These are phyloP conservation scores for Barnettozyma wickerhamii DNA, from an alignment of 805 yeast species.

Conservation along the genomic window DNA sequence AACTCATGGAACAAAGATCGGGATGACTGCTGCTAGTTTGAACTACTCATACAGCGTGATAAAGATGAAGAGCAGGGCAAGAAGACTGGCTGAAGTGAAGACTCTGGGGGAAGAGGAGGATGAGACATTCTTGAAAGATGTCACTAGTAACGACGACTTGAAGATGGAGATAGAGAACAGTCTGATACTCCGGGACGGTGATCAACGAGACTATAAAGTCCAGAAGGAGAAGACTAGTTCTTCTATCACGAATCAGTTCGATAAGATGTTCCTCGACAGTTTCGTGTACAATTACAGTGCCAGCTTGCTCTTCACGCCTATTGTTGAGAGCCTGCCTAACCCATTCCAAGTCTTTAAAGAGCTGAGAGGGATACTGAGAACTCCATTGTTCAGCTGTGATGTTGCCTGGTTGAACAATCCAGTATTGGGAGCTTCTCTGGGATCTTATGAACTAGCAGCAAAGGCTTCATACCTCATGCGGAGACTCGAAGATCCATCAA, in stretches of 20 bases:
- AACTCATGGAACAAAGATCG: slow-evolving; percentile 19
- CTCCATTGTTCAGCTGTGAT: slow-evolving; percentile 33
- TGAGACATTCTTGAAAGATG: not conserved
- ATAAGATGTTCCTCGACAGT: slow-evolving; percentile 39
- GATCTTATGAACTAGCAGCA: slow-evolving; percentile 32
- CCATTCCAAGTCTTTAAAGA: slow-evolving; percentile 38
- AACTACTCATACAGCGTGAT: slow-evolving; percentile 34
- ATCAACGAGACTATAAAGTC: not conserved
- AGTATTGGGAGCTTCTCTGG: slow-evolving; percentile 34
- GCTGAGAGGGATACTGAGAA: slow-evolving; percentile 28
- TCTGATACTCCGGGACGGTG: too few species aligned
- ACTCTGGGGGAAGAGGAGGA: not conserved
- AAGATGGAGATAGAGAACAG: not conserved
- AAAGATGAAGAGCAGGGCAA: slow-evolving; percentile 20
- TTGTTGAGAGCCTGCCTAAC: slow-evolving; percentile 32
- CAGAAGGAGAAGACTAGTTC: not conserved
- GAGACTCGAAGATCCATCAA: slow-evolving; percentile 9
- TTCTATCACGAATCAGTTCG: slow-evolving; percentile 1
- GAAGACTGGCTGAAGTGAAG: too few species aligned
- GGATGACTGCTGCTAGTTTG: slow-evolving; percentile 24
- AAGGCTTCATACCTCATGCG: slow-evolving; percentile 31
- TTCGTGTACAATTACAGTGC: slow-evolving; percentile 40
- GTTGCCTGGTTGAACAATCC: slow-evolving; percentile 43
- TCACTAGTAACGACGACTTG: not conserved
- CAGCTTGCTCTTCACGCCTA: slow-evolving; percentile 33